phyloP scores from a whole-genome alignment of 805 yeast genomes.

The Metschnikowia amazonensis region DNA sequence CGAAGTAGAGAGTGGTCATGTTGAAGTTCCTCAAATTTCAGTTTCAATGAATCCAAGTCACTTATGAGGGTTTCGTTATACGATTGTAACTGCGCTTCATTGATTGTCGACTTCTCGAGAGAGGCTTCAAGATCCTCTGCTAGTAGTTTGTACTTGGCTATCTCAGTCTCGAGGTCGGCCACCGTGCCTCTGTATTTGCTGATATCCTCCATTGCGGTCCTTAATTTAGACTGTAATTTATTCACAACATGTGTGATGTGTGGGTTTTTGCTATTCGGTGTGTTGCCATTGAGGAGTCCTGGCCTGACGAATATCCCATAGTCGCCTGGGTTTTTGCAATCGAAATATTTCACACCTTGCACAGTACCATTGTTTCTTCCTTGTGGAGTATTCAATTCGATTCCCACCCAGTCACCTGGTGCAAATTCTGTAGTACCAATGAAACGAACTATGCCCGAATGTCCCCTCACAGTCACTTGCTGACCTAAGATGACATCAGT shows the following conservation, averaged over 20 bases:
- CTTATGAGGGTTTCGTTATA: conserved; percentile 27
- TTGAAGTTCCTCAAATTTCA: conserved; percentile 27
- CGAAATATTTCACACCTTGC: conserved; percentile 42
- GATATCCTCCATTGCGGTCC: conserved; percentile 27
- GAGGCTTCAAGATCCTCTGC: conserved; percentile 18
- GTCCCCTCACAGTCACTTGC: conserved; percentile 35
- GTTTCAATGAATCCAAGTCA: conserved; percentile 24
- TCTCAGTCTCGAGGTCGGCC: conserved; percentile 13
- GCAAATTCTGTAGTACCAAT: conserved; percentile 57
- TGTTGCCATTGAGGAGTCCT: conserved; percentile 20
- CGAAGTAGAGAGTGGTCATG: conserved; percentile 29
- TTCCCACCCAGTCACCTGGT: conserved; percentile 52
- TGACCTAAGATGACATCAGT: conserved; percentile 21
- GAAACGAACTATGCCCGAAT: conserved; percentile 45
- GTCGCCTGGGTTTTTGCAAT: conserved; percentile 26
- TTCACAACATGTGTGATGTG: conserved; percentile 29
- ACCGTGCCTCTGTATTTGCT: conserved; percentile 20
- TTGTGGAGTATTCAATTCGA: conserved; percentile 36
- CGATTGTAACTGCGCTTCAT: conserved; percentile 41
- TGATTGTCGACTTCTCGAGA: conserved; percentile 36
- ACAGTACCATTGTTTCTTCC: conserved; percentile 53
- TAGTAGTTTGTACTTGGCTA: conserved; percentile 4
- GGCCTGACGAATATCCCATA: conserved; percentile 51
- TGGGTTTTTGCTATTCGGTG: conserved; percentile 9
- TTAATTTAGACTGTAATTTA: conserved; percentile 46